Evolutionary conservation across 176 grass and related monocot species (phyloP).

Genomic region (Oryza australiensis): DNA sequence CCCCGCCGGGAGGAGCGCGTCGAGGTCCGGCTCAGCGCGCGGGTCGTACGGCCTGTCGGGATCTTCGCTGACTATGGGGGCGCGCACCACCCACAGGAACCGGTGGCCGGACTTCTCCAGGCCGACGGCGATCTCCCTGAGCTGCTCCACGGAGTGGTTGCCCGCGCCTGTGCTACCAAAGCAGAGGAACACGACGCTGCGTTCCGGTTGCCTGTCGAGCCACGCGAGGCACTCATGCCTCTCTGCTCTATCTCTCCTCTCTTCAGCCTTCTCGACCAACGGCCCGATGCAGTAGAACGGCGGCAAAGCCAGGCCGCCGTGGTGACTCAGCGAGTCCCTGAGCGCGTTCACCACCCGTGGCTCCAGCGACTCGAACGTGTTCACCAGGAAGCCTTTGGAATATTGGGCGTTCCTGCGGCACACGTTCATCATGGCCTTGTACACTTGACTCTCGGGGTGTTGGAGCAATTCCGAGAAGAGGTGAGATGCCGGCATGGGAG

Average conservation of each 20-base stretch:
- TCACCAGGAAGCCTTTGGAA: constrained; percentile 31
- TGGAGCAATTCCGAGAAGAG: neutral
- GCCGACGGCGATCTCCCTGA: constrained; percentile 41
- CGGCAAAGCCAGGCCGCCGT: neutral
- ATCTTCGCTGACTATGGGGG: no score
- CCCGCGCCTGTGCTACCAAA: constrained; percentile 33
- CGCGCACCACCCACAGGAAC: constrained; percentile 42
- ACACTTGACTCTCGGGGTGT: constrained; percentile 21
- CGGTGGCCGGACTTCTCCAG: constrained; percentile 41
- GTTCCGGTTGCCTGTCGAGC: constrained; percentile 39
- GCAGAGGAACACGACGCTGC: constrained; percentile 46
- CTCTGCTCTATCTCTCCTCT: no score
- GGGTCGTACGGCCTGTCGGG: neutral
- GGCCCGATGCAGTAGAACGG: constrained; percentile 49
- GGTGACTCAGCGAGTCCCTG: neutral
- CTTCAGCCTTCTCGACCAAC: neutral
- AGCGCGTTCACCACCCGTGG: constrained; percentile 5
- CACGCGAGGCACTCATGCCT: constrained; percentile 43
- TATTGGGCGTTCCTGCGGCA: neutral
- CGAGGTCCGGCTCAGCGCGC: constrained; percentile 10
- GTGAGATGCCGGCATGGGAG: constrained; percentile 41
- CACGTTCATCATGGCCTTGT: neutral
- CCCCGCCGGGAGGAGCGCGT: constrained; percentile 13
- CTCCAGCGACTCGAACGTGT: constrained; percentile 49
- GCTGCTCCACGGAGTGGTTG: constrained; percentile 10